Conservation (phyloP, 2,329 filamentous ascomycete species). For the Xylaria arbuscula region DNA sequence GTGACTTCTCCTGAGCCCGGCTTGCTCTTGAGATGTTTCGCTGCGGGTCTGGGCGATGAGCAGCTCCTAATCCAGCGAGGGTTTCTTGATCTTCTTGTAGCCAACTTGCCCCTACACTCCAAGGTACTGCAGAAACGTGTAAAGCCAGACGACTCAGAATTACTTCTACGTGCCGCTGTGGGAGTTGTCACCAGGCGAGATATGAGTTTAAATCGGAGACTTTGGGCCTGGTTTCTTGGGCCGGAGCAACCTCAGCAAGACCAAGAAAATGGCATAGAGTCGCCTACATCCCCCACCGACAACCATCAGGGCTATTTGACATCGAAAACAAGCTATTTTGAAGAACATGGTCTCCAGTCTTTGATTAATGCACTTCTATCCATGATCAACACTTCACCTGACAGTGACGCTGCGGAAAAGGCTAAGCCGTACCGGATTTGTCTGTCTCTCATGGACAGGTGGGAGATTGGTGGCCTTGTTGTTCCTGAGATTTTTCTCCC, state of each 20-base stretch:
- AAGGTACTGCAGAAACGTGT: slow-evolving; percentile 80
- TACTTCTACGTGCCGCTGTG: slow-evolving; percentile 83
- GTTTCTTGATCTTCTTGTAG: slow-evolving; percentile 91
- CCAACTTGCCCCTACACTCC: slow-evolving; percentile 87
- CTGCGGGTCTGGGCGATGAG: slow-evolving; percentile 86
- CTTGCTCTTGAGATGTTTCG: slow-evolving; percentile 88
- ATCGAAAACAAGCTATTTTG: slow-evolving; percentile 83
- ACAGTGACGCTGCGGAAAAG: slow-evolving; percentile 69
- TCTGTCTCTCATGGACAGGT: slow-evolving; percentile 95
- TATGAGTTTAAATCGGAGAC: slow-evolving; percentile 92
- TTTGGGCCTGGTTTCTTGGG: slow-evolving; percentile 97
- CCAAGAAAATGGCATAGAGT: slow-evolving; percentile 60
- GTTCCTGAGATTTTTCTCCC: slow-evolving; percentile 90
- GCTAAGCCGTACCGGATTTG: slow-evolving; percentile 91
- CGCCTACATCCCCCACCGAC: slow-evolving; percentile 56
- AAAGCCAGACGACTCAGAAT: slow-evolving; percentile 79
- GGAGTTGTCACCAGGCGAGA: slow-evolving; percentile 89
- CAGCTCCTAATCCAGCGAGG: slow-evolving; percentile 93
- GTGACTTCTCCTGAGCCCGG: slow-evolving; percentile 91
- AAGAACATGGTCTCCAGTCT: slow-evolving; percentile 78
- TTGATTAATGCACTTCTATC: slow-evolving; percentile 79
- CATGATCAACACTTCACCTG: slow-evolving; percentile 73
- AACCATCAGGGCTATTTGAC: slow-evolving; percentile 59
- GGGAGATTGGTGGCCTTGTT: slow-evolving; percentile 93
- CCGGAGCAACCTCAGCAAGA: slow-evolving; percentile 70